These are phyloP conservation scores for Alternaria triticimaculans DNA, from an alignment of 2,329 filamentous ascomycete species.

Conservation along the genomic window DNA sequence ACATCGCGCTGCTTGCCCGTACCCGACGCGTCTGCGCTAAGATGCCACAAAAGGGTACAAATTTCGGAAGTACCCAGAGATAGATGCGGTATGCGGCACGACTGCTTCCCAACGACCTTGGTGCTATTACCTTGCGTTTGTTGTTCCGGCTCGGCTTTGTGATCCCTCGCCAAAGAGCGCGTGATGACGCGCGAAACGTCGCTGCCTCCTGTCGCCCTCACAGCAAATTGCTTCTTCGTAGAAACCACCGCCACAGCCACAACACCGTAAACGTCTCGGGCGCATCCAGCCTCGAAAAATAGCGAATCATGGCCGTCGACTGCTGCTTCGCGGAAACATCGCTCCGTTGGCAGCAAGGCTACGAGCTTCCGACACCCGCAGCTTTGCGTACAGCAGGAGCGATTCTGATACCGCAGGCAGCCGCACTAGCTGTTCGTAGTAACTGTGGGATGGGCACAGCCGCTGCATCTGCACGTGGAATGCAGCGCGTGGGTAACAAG, in stretches of 20 bases:
- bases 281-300: not conserved
- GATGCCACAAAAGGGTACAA: not conserved
- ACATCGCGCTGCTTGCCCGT: not conserved
- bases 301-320: not conserved
- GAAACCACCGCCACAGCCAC: not conserved
- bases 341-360: not conserved
- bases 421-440: not conserved
- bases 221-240: not conserved
- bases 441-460: not conserved
- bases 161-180: not conserved
- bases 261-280: not conserved
- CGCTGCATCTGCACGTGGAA: not conserved
- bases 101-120: not conserved
- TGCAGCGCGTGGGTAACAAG: not conserved
- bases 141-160: not conserved
- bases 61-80: not conserved
- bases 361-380: not conserved
- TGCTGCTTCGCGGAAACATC: not conserved
- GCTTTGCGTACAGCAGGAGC: not conserved
- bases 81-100: not conserved
- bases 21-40: not conserved
- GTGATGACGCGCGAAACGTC: slow-evolving; percentile 5
- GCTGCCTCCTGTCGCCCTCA: not conserved
- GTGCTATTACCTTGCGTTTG: not conserved
- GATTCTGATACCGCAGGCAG: not conserved